Evolutionary conservation across 2,329 filamentous ascomycete species (phyloP), one percentile per base, ranked within the genome.

Genomic region (Trichoderma semiorbis): DNA sequence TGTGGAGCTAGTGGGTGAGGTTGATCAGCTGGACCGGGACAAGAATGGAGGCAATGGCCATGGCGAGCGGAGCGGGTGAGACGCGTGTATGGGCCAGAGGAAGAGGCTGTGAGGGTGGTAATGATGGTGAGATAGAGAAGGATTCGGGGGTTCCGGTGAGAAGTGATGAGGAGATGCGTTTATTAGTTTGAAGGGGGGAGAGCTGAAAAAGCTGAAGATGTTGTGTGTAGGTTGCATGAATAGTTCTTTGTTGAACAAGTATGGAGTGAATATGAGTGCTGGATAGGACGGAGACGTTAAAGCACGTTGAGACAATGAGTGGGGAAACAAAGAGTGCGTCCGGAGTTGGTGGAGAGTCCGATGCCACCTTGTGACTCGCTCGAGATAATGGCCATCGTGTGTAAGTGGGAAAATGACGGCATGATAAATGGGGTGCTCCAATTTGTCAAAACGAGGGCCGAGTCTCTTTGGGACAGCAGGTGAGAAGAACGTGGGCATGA

Each of bases 11-110:
- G 32, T 12, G 62, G 64, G 36, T 28, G 36, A 32, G 55, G 5
- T 32, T 60, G 65, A 68, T 68, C 65, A 68, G 65, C 65, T 68
- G 65, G 65, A 68, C 65, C 16, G 30, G 53, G 34, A 32, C 14
- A 18, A 11, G 64, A 8, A 39, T 26, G 21, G 34, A 21, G 26
- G 47, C 2, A 53, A 53, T 53, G 47, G 47, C n/a, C 21, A 32
- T 61, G 58, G 58, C 30, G 30, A 65, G 26, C 43, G 53, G 62
- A 32, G 24, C 21, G 62, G 43, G 64, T 36, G 34, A 67, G 64
- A 58, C 24, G 53, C 43, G 16, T 28, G 24, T 18, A n/a, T 39
- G 65, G 24, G 53, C 28, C 14, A 12, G 21, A 3, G 21, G 24
- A 18, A 26, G 64, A 43, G 64, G 50, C 50, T 67, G 21, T 57